Evolutionary conservation across 148 eudicot species (phyloP), one percentile per base, ranked within the genome.

Genomic region (Rhododendron ferrugineum): DNA sequence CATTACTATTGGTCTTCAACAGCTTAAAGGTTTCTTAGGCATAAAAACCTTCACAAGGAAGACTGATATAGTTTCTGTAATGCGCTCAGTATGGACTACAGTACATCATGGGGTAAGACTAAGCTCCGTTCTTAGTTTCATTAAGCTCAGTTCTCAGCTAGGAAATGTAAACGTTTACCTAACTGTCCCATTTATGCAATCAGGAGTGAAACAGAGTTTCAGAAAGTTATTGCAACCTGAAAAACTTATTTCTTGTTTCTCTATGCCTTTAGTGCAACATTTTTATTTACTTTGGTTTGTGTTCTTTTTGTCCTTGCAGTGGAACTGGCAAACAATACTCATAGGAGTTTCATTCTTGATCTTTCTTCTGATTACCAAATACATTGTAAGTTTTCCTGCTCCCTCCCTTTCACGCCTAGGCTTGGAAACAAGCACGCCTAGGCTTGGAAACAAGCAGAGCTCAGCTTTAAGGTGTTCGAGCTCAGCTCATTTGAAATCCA

Each of bases 1-100:
- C 56, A 90, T 96, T 28, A 96, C 97, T 8, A 96, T 96, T 56
- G 91, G 86, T 79, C 98, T 96, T 87, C 98, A 94, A 82, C 99
- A 96, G 92, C 98, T 96, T 1, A 94, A 96, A 84, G 98, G 98
- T 9, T 86, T 96, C 78, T 92, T 96, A 47, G 98, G 99, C 81
- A 90, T 96, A 6, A 84, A 86, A 73, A 82, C 86, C 1, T 94
- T 96, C 92, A 94, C 99, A n/a, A 96, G 88, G 84, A 88, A 93
- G 13, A 87, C 97, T 64, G 98, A 96, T 83, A 86, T 96, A 3
- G 87, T 96, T 30, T 92, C 98, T 52, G 99, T 96, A 14, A 80
- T 94, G 92, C 84, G 79, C 13, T 93, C 98, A 2, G 97, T 93
- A 4, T 96, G 84, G 76, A 22, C 90, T 46, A 28, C 87, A 56